Percentiles rank a stretch among this genome's conserved stretches.
These are phyloP conservation scores for Paragyromitra xinjiangensis DNA, from an alignment of 495 filamentous ascomycete genomes.

Conservation along the genomic window DNA sequence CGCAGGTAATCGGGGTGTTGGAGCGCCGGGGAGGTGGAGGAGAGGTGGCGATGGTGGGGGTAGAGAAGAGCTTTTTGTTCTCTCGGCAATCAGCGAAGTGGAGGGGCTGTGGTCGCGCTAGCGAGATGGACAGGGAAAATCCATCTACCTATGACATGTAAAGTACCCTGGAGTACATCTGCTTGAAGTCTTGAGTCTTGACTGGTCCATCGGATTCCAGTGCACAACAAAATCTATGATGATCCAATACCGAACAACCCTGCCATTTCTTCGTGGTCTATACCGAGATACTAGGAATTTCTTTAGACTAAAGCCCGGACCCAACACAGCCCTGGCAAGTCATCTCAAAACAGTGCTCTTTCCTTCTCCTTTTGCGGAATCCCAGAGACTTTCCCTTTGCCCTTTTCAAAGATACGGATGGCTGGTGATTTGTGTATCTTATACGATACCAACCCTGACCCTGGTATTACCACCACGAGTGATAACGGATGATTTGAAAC, in stretches of 20 bases:
- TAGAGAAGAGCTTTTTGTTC: conserved; percentile 18
- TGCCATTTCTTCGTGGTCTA: neutral
- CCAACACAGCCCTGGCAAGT: neutral
- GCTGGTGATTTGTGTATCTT: neutral
- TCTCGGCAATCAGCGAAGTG: conserved; percentile 11
- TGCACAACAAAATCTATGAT: neutral
- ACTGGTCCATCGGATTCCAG: neutral
- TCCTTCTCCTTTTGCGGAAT: neutral
- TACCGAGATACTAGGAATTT: neutral
- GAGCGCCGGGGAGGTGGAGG: conserved; percentile 12
- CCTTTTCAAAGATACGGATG: neutral
- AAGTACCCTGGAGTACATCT: neutral
- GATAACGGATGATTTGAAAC: neutral
- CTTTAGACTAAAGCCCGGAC: neutral
- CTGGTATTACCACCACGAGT: neutral
- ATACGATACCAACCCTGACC: neutral
- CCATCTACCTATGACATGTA: neutral
- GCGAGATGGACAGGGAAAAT: conserved; percentile 23
- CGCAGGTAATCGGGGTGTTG: conserved; percentile 6
- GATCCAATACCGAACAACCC: neutral
- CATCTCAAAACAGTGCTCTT: neutral
- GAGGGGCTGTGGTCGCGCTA: conserved; percentile 38
- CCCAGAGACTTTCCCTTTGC: neutral
- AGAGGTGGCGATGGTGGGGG: conserved; percentile 8
- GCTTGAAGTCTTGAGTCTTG: neutral